Percentiles rank a stretch among this genome's conserved stretches.
Evolutionary conservation across 345 rosid species (phyloP).

Genomic region (Euphorbia pulcherrima): DNA sequence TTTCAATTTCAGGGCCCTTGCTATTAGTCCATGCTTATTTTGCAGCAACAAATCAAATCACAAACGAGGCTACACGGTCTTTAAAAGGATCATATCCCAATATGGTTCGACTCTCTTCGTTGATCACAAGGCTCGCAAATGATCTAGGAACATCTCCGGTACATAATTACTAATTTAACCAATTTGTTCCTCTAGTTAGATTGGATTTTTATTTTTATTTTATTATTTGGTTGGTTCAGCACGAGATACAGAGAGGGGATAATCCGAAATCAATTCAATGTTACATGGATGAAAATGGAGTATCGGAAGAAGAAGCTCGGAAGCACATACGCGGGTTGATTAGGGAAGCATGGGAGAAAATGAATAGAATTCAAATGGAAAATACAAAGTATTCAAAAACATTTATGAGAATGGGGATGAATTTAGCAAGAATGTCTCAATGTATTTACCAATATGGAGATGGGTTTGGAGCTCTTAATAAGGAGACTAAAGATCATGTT

Average conservation of each 20-base stretch:
- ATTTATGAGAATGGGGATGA: slow-evolving; percentile 20
- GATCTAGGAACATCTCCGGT: slow-evolving; percentile 49
- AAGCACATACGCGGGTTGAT: slow-evolving; percentile 24
- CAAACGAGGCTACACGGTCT: slow-evolving; percentile 14
- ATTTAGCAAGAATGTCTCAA: slow-evolving; percentile 31
- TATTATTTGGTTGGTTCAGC: slow-evolving; percentile 11
- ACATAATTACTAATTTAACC: background rate
- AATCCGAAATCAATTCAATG: slow-evolving; percentile 30
- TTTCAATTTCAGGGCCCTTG: slow-evolving; percentile 28
- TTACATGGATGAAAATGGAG: slow-evolving; percentile 37
- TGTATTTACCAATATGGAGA: slow-evolving; percentile 38
- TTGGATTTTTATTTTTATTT: no score
- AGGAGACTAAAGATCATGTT: background rate
- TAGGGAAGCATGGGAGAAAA: slow-evolving; percentile 32
- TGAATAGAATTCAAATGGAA: slow-evolving; percentile 21
- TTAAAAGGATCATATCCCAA: slow-evolving; percentile 10
- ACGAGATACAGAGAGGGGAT: slow-evolving; percentile 36
- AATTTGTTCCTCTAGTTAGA: no score
- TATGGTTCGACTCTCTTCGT: slow-evolving; percentile 27
- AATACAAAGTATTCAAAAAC: background rate
- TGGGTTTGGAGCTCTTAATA: slow-evolving; percentile 21
- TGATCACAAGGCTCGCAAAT: slow-evolving; percentile 29
- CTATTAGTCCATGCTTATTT: slow-evolving; percentile 23
- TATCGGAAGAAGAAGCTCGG: slow-evolving; percentile 29
- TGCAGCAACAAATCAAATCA: slow-evolving; percentile 13